Evolutionary conservation across 345 rosid genomes (phyloP).

Genomic region (Ailanthus altissimus): DNA sequence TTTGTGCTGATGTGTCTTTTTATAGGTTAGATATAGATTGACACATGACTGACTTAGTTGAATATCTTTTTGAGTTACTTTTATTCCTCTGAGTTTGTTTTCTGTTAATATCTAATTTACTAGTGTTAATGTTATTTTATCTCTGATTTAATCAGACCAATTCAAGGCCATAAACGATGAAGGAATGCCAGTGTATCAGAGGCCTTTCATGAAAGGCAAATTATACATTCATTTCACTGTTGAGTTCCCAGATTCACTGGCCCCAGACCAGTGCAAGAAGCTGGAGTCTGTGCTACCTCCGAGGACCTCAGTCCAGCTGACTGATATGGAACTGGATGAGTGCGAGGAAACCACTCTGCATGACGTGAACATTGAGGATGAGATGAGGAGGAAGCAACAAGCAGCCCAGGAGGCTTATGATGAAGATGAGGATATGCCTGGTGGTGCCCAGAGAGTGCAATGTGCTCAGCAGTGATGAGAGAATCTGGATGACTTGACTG

Average conservation of each 20-base stretch:
- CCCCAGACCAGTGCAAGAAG: constrained; percentile 53
- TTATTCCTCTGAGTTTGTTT: not conserved
- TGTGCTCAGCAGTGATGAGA: constrained; percentile 57
- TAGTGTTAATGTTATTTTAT: not conserved
- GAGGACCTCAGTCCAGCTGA: constrained; percentile 45
- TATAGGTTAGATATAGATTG: not conserved
- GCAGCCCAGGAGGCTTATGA: constrained; percentile 48
- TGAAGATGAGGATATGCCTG: constrained; percentile 55
- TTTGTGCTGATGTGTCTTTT: not conserved
- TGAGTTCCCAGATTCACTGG: constrained; percentile 55
- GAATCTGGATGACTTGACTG: not conserved
- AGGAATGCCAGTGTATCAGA: constrained; percentile 70
- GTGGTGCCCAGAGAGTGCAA: constrained; percentile 62
- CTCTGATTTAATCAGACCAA: constrained; percentile 39
- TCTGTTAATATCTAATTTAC: too few species aligned
- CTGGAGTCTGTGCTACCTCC: constrained; percentile 54
- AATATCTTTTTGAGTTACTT: not conserved
- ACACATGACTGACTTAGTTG: not conserved
- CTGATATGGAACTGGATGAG: constrained; percentile 72
- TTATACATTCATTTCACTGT: constrained; percentile 66
- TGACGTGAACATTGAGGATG: constrained; percentile 66
- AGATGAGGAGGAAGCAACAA: constrained; percentile 50
- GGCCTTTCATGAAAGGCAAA: constrained; percentile 83
- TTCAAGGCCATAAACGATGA: constrained; percentile 71
- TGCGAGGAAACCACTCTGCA: constrained; percentile 80